Evolutionary conservation across 805 yeast species (phyloP).

Genomic region (Candida michaelii): DNA sequence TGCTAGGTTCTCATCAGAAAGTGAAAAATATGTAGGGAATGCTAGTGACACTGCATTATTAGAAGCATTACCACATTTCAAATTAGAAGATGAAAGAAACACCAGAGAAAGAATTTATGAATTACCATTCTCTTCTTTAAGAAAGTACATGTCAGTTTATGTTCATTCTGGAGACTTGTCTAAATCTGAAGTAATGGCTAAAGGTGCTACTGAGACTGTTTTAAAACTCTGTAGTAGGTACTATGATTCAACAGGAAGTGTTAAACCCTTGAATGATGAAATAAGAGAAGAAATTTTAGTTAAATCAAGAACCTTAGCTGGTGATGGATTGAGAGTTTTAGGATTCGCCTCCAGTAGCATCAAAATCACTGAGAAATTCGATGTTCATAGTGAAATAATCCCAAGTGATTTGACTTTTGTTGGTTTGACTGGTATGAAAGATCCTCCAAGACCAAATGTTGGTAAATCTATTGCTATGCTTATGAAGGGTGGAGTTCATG

Average conservation of each 20-base stretch:
- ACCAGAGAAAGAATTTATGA: conserved; percentile 63
- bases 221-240: conserved; percentile 60
- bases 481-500: conserved; percentile 91
- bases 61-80: conserved; percentile 70
- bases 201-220: conserved; percentile 88
- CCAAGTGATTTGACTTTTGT: conserved; percentile 69
- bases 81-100: conserved; percentile 67
- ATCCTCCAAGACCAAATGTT: conserved; percentile 94
- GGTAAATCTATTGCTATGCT: conserved; percentile 69
- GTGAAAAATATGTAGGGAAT: conserved; percentile 77
- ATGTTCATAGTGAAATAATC: conserved; percentile 30
- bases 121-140: conserved; percentile 76
- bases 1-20: conserved; percentile 65
- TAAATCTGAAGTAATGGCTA: conserved; percentile 63
- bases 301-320: conserved; percentile 66
- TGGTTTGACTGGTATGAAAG: conserved; percentile 94
- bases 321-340: conserved; percentile 81
- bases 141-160: conserved; percentile 90
- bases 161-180: conserved; percentile 58
- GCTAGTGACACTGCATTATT: conserved; percentile 93
- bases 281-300: conserved; percentile 47
- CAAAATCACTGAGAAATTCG: conserved; percentile 28
- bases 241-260: conserved; percentile 57
- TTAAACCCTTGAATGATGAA: conserved; percentile 56
- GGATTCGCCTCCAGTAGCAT: conserved; percentile 64